These are phyloP conservation scores for Ophiostoma novo-ulmi DNA, from an alignment of 2,329 filamentous ascomycete genomes.

Conservation along the genomic window DNA sequence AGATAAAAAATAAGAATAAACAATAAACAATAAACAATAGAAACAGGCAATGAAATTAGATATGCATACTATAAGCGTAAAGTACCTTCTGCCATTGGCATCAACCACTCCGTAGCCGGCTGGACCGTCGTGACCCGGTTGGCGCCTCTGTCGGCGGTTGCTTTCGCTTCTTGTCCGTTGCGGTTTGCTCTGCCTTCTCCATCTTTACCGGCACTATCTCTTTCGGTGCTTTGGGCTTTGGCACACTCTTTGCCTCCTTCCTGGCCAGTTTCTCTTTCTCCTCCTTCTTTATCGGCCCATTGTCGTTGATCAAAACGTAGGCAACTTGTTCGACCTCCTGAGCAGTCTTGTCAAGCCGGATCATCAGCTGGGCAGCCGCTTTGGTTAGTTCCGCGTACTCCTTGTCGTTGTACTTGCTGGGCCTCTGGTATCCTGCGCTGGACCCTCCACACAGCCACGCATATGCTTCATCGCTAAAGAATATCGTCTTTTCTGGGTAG, in stretches of 20 bases:
- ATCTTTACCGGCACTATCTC: neutral
- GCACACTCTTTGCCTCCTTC: neutral
- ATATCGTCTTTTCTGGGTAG: slow-evolving; percentile 55
- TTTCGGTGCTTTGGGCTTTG: neutral
- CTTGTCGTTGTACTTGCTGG: slow-evolving; percentile 63
- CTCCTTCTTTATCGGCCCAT: neutral
- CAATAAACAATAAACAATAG: neutral
- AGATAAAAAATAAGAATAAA: neutral
- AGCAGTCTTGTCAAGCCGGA: slow-evolving; percentile 45
- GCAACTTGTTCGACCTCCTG: slow-evolving; percentile 63
- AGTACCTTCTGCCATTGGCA: no score
- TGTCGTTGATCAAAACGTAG: slow-evolving; percentile 54
- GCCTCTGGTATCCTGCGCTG: slow-evolving; percentile 34
- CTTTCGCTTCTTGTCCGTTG: slow-evolving; percentile 13
- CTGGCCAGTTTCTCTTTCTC: neutral
- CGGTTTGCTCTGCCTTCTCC: neutral
- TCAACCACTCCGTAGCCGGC: slow-evolving; percentile 18
- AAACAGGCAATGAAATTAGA: neutral
- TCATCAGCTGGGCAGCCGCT: slow-evolving; percentile 40
- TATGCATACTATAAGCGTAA: no score
- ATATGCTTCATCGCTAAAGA: slow-evolving; percentile 77
- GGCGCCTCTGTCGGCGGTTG: slow-evolving; percentile 3
- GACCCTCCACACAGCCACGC: slow-evolving; percentile 62
- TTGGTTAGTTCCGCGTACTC: slow-evolving; percentile 59
- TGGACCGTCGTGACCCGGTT: slow-evolving; percentile 21